phyloP scores from a whole-genome alignment of 2,329 filamentous ascomycete species.

The Elsinoe necatrix region DNA sequence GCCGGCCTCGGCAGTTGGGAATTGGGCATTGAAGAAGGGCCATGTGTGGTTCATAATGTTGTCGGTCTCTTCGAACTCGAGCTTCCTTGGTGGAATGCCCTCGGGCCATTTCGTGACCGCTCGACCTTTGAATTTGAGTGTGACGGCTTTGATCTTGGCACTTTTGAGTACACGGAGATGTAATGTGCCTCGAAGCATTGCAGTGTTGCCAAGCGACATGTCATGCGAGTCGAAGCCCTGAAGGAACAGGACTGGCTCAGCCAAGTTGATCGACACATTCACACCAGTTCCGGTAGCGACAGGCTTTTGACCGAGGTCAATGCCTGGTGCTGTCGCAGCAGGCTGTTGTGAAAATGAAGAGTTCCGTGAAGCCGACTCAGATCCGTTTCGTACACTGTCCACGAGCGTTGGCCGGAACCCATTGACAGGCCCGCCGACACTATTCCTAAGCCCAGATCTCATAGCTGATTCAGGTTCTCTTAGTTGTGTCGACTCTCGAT shows the following conservation, averaged over 20 bases:
- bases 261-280: slow-evolving; percentile 62
- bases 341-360: slow-evolving; percentile 12
- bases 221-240: slow-evolving; percentile 69
- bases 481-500: background rate
- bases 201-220: slow-evolving; percentile 56
- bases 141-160: slow-evolving; percentile 86
- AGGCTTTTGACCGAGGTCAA: slow-evolving; percentile 50
- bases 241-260: slow-evolving; percentile 72
- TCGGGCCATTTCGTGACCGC: slow-evolving; percentile 94
- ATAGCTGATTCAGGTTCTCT: slow-evolving; percentile 23
- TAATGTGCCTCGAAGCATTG: slow-evolving; percentile 76
- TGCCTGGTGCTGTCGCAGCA: slow-evolving; percentile 27
- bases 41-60: slow-evolving; percentile 79
- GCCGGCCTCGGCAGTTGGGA: slow-evolving; percentile 49
- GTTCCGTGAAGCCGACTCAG: slow-evolving; percentile 22
- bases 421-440: slow-evolving; percentile 33
- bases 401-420: slow-evolving; percentile 34
- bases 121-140: slow-evolving; percentile 74
- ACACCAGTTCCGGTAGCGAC: slow-evolving; percentile 72
- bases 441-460: slow-evolving; percentile 33
- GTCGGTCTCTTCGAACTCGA: slow-evolving; percentile 74
- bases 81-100: slow-evolving; percentile 80
- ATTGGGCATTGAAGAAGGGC: slow-evolving; percentile 82
- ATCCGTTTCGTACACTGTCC: slow-evolving; percentile 33
- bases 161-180: slow-evolving; percentile 78